Base-by-base conservation (phyloP, 2,329 filamentous ascomycete species). In the Monilinia aucupariae region DNA sequence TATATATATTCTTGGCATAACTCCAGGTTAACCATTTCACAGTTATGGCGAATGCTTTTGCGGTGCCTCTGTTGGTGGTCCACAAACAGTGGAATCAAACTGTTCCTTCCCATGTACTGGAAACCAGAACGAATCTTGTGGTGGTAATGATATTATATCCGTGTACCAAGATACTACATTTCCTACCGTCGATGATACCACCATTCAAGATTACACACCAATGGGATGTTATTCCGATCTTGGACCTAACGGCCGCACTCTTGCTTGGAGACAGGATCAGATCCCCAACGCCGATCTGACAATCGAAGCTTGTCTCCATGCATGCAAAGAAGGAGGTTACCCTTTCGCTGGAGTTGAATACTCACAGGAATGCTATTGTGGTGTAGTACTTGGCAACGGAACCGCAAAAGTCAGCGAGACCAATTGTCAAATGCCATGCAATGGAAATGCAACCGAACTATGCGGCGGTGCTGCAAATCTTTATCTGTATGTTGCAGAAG, bases 401-500 rank as follows among this genome's bases (percentile, higher is more conserved):
- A 74, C 73, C 13, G 27, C 52, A 5, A 61, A 67, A 9, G 32
- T 69, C 45, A 58, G 66, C 62, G 47, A 64, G 56, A 61, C 59
- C 62, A 71, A 30, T 76, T 64, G 59, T 48, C 37, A 45, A 43
- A 64, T 64, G 49, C 22, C 62, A 15, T 64, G 76, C 67, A 70
- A 67, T n/a, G 76, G 75, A 32, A 67, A 77, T 62, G 55, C 67
- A 12, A 65, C 65, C 2, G 66, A 74, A 61, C 71, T 64, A 27
- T 78, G 76, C 62, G 76, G 76, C 61, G 76, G 76, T 17, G 64
- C 64, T 13, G 59, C 61, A 12, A 65, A 70, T n/a, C 25, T 78
- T 13, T 70, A 75, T 53, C 64, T 77, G 9, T 78, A 79, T 64
- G 76, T 80, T 50, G 79, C 81, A 55, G 75, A 75, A 59, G 78